Conservation (phyloP, 768 basidiomycete genomes). For the Mycena crocata region DNA sequence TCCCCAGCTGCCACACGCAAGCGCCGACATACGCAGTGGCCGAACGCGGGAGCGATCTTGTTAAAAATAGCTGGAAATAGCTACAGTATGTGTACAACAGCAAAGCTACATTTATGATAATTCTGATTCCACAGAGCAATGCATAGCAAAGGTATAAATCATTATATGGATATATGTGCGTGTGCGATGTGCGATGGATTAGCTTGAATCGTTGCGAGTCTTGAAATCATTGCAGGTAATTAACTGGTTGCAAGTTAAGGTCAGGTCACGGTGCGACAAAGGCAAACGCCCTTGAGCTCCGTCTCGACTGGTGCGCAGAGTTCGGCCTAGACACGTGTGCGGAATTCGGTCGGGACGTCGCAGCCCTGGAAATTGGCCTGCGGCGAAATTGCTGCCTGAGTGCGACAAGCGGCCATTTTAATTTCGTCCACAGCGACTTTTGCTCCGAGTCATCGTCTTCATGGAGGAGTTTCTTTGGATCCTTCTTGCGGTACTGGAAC, state of each 20-base stretch:
- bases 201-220: too few species aligned
- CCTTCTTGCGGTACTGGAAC: conserved; percentile 48
- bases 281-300: too few species aligned
- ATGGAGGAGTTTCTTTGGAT: conserved; percentile 11
- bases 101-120: too few species aligned
- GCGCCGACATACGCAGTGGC: conserved; percentile 4
- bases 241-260: too few species aligned
- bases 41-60: conserved; percentile 1
- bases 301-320: too few species aligned
- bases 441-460: conserved; percentile 10
- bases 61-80: neutral
- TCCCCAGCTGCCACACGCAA: neutral
- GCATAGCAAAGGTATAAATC: too few species aligned
- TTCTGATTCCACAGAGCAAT: neutral
- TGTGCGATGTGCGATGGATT: too few species aligned
- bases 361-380: neutral
- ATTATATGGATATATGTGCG: too few species aligned
- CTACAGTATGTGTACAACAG: too few species aligned
- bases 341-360: conserved; percentile 2
- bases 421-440: neutral
- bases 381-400: neutral
- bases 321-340: conserved; percentile 2
- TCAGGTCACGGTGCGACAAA: too few species aligned
- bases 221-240: too few species aligned
- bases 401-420: conserved; percentile 9